A percentile compares a stretch with the other conserved stretches of the same genome.
phyloP scores from a whole-genome alignment of 2,329 filamentous ascomycete species.

The Colletotrichum agaves region DNA sequence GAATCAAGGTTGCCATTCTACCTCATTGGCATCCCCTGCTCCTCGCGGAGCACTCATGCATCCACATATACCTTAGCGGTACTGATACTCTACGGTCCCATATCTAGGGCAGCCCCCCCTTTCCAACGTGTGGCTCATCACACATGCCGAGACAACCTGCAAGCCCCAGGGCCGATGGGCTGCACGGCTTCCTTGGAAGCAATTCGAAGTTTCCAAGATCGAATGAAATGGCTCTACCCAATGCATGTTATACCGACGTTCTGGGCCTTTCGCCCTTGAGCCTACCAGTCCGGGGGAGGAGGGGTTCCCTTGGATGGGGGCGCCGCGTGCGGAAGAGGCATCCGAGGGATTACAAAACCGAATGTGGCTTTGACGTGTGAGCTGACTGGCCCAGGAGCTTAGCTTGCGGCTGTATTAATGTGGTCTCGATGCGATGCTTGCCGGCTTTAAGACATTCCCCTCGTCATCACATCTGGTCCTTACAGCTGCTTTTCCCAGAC shows the following conservation, averaged over 20 bases:
- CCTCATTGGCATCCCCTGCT: constrained; percentile 15
- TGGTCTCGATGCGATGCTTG: constrained; percentile 16
- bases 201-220: constrained; percentile 15
- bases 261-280: background rate
- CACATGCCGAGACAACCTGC: constrained; percentile 22
- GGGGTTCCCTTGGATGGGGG: constrained; percentile 10
- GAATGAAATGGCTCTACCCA: constrained; percentile 20
- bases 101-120: constrained; percentile 29
- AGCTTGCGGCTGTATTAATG: constrained; percentile 5
- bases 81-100: constrained; percentile 24
- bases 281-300: constrained; percentile 29
- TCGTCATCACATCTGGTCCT: constrained; percentile 8
- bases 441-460: background rate
- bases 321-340: constrained; percentile 11
- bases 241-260: constrained; percentile 7
- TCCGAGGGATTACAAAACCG: background rate
- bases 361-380: background rate
- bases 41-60: constrained; percentile 7
- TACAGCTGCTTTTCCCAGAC: background rate
- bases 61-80: background rate
- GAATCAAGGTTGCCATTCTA: constrained; percentile 19
- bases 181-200: constrained; percentile 21
- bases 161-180: constrained; percentile 32
- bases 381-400: constrained; percentile 12
- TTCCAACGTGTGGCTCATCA: constrained; percentile 4